A percentile compares a stretch with the other conserved stretches of the same genome.
These are phyloP conservation scores for Phytophthora lateralis DNA, from an alignment of 352 stramenopile species.

Conservation along the genomic window DNA sequence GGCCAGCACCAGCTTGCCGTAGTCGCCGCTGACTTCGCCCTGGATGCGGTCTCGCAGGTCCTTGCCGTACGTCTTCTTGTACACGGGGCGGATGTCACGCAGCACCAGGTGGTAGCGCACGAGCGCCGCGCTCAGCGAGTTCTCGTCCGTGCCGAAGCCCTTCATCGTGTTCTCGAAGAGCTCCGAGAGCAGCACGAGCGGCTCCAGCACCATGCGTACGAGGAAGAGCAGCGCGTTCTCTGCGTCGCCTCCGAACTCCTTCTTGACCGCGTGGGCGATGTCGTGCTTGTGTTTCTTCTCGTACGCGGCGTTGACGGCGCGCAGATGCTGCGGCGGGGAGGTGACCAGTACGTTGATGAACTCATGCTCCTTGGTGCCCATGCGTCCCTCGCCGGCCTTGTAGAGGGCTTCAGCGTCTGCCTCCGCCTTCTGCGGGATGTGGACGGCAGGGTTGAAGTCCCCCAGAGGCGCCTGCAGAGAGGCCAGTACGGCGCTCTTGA, in stretches of 20 bases:
- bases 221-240: slow-evolving; percentile 65
- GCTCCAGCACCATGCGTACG: slow-evolving; percentile 64
- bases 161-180: slow-evolving; percentile 81
- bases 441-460: slow-evolving; percentile 57
- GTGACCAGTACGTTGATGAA: slow-evolving; percentile 67
- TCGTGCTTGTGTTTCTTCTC: slow-evolving; percentile 69
- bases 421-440: slow-evolving; percentile 67
- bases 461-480: slow-evolving; percentile 63
- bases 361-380: slow-evolving; percentile 69
- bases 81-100: slow-evolving; percentile 71
- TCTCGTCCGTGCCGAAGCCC: slow-evolving; percentile 75
- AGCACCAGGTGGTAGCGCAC: slow-evolving; percentile 86
- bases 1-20: slow-evolving; percentile 65
- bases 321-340: slow-evolving; percentile 59
- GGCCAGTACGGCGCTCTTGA: slow-evolving; percentile 76
- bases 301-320: slow-evolving; percentile 62
- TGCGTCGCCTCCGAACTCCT: slow-evolving; percentile 66
- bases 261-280: slow-evolving; percentile 65
- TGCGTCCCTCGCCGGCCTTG: slow-evolving; percentile 67
- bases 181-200: slow-evolving; percentile 62
- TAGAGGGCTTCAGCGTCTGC: slow-evolving; percentile 66
- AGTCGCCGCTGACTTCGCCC: slow-evolving; percentile 80
- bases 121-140: slow-evolving; percentile 55
- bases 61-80: slow-evolving; percentile 81
- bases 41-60: slow-evolving; percentile 84